Evolutionary conservation across 441 rosid genomes (phyloP).

Genomic region (Pelargonium australe): DNA sequence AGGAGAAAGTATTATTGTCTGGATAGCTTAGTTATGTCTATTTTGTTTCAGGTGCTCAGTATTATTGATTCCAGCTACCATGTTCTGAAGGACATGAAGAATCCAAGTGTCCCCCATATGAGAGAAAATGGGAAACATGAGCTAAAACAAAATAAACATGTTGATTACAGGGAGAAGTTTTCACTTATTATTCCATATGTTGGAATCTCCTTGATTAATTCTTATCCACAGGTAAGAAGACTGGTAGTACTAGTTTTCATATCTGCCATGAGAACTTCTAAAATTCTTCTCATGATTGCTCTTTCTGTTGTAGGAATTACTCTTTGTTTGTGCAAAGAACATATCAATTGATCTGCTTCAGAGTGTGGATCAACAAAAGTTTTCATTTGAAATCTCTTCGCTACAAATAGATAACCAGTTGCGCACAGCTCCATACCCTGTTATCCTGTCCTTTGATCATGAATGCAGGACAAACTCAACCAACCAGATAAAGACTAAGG

Average conservation of each 20-base stretch:
- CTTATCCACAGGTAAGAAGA: slow-evolving; percentile 69
- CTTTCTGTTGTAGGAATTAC: slow-evolving; percentile 61
- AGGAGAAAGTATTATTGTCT: neutral
- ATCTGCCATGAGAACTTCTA: slow-evolving; percentile 9
- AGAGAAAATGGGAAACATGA: slow-evolving; percentile 44
- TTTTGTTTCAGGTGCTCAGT: slow-evolving; percentile 58
- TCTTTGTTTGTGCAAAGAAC: slow-evolving; percentile 79
- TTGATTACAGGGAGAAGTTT: slow-evolving; percentile 61
- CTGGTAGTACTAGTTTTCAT: neutral
- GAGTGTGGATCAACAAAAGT: slow-evolving; percentile 76
- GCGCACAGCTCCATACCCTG: slow-evolving; percentile 68
- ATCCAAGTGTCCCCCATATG: slow-evolving; percentile 28
- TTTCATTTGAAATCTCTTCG: slow-evolving; percentile 64
- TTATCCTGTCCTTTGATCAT: slow-evolving; percentile 71
- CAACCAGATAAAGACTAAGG: slow-evolving; percentile 38
- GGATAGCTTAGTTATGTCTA: slow-evolving; percentile 19
- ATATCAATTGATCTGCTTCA: slow-evolving; percentile 56
- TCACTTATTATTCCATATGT: slow-evolving; percentile 57
- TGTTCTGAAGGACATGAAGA: slow-evolving; percentile 43
- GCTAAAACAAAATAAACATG: slow-evolving; percentile 41
- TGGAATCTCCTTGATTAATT: slow-evolving; percentile 75
- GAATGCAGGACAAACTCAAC: slow-evolving; percentile 41
- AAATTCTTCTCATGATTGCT: slow-evolving; percentile 18
- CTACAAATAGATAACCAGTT: slow-evolving; percentile 88
- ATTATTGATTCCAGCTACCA: slow-evolving; percentile 83